These are phyloP conservation scores for Chaetomiaceae sp. DNA, from an alignment of 2,329 filamentous ascomycete species.

Conservation along the genomic window DNA sequence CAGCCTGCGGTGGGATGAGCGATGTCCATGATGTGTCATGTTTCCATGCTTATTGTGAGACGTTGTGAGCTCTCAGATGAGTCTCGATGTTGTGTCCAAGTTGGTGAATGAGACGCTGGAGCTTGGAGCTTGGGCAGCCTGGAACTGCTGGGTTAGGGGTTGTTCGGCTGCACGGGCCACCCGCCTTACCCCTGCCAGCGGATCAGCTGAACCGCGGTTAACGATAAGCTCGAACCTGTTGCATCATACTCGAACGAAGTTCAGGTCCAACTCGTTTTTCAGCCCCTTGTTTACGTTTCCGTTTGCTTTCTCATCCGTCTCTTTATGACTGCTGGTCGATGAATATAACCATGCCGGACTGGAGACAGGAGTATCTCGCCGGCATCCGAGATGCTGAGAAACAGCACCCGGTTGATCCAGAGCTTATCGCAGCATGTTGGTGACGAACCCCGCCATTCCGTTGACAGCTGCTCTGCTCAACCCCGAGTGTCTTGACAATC, in stretches of 20 bases:
- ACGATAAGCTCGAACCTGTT: slow-evolving; percentile 4
- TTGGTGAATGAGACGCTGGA: slow-evolving; percentile 5
- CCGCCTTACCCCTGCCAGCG: neutral
- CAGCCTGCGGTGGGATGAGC: slow-evolving; percentile 77
- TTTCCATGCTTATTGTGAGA: slow-evolving; percentile 25
- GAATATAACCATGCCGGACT: slow-evolving; percentile 52
- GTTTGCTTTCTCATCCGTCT: neutral
- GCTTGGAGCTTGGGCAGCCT: slow-evolving; percentile 4
- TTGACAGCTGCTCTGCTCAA: neutral
- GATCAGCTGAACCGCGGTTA: slow-evolving; percentile 1
- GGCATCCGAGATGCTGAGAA: slow-evolving; percentile 69
- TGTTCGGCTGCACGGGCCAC: neutral
- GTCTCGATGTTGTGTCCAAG: neutral
- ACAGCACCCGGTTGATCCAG: slow-evolving; percentile 56
- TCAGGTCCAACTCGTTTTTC: neutral
- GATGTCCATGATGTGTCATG: slow-evolving; percentile 48
- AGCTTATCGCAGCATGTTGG: slow-evolving; percentile 76
- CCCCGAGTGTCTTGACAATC: neutral
- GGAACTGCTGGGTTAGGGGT: neutral
- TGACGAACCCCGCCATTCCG: slow-evolving; percentile 15
- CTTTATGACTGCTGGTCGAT: neutral
- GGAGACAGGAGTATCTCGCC: slow-evolving; percentile 76
- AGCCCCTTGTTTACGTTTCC: neutral
- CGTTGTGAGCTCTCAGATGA: neutral
- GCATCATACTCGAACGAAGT: slow-evolving; percentile 11